These are phyloP conservation scores for Neurospora tetrasperma DNA, from an alignment of 495 filamentous ascomycete genomes.

Conservation along the genomic window DNA sequence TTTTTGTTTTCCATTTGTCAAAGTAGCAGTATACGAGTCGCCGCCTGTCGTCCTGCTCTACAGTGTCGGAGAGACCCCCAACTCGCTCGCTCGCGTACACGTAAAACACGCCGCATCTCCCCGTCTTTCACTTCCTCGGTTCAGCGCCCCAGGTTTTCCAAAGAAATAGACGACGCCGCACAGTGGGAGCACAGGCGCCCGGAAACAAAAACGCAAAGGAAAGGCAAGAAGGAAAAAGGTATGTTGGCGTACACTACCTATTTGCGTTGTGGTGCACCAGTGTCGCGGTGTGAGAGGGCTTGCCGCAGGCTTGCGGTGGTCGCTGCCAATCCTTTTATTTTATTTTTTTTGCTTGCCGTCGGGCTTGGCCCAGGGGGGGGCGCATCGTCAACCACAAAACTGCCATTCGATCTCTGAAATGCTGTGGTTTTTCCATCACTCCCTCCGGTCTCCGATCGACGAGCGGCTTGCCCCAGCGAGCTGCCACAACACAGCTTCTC, in stretches of 20 bases:
- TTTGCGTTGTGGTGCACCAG: background rate
- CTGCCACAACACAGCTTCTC: conserved; percentile 11
- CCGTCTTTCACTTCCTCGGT: background rate
- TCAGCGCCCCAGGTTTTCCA: background rate
- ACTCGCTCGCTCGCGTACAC: background rate
- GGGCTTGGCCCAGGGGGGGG: background rate
- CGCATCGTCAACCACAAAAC: background rate
- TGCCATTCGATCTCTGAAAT: background rate
- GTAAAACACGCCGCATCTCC: background rate
- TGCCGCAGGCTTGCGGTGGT: background rate
- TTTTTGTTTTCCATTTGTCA: background rate
- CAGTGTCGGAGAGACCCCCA: background rate
- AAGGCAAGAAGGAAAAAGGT: background rate
- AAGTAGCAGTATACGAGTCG: background rate
- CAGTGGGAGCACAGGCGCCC: background rate
- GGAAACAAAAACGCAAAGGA: background rate
- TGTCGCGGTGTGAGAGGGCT: background rate
- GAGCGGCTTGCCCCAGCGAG: conserved; percentile 14
- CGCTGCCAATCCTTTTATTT: background rate
- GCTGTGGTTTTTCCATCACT: background rate
- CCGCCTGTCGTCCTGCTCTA: background rate
- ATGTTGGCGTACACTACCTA: background rate
- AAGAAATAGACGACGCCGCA: background rate
- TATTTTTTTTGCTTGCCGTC: background rate
- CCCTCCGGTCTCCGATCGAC: conserved; percentile 14